Conservation (phyloP, 2,329 filamentous ascomycete genomes). For the Aspergillus transmontanensis region DNA sequence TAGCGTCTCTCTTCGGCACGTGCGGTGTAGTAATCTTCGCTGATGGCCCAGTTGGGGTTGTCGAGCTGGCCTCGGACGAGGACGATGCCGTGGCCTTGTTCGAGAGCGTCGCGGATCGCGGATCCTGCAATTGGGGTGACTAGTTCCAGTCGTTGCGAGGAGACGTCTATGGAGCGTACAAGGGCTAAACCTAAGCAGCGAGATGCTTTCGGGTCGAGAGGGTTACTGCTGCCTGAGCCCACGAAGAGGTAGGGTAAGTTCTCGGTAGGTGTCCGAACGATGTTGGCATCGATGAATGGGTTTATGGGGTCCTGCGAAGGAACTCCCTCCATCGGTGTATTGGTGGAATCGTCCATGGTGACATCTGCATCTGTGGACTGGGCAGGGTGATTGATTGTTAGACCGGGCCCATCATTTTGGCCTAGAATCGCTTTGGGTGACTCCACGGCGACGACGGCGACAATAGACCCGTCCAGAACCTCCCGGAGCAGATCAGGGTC, state of each 20-base stretch:
- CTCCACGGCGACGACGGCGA: slow-evolving; percentile 56
- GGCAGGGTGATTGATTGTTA: not conserved
- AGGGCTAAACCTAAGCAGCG: slow-evolving; percentile 54
- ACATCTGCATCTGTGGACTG: slow-evolving; percentile 15
- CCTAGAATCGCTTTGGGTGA: slow-evolving; percentile 36
- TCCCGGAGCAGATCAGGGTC: slow-evolving; percentile 51
- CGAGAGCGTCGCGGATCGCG: slow-evolving; percentile 32
- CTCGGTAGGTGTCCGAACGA: slow-evolving; percentile 46
- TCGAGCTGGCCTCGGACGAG: slow-evolving; percentile 52
- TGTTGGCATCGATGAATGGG: slow-evolving; percentile 18
- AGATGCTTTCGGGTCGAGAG: slow-evolving; percentile 51
- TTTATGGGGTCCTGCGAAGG: not conserved
- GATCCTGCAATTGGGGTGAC: slow-evolving; percentile 51
- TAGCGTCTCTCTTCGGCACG: slow-evolving; percentile 39
- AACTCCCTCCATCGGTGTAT: not conserved
- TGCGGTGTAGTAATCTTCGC: slow-evolving; percentile 45
- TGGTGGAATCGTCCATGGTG: slow-evolving; percentile 21
- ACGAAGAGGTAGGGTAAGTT: slow-evolving; percentile 55
- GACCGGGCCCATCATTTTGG: slow-evolving; percentile 1
- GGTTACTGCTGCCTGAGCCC: slow-evolving; percentile 43
- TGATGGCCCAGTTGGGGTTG: slow-evolving; percentile 49
- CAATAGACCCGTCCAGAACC: slow-evolving; percentile 56
- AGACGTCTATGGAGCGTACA: slow-evolving; percentile 45
- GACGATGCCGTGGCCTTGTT: slow-evolving; percentile 45
- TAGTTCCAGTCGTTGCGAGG: slow-evolving; percentile 45